Base-by-base conservation (phyloP, 768 basidiomycete species). In the Pulveroboletus sp. region DNA sequence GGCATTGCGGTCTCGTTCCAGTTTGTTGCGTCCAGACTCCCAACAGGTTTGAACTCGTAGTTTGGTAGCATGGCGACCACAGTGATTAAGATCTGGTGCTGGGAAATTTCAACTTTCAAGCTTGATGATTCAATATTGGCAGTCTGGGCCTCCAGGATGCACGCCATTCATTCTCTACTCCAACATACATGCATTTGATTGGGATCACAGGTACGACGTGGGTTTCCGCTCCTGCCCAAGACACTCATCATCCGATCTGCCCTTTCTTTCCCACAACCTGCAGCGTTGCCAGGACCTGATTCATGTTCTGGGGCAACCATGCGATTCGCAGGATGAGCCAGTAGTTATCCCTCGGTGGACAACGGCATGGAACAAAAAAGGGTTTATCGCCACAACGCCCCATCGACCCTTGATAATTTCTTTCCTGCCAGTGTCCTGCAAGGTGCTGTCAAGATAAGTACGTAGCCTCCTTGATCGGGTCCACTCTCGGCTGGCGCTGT, bases 141-240 rank as follows among this genome's bases (percentile, higher is more conserved):
- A 16, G 0, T 16, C 10, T 9, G 6, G 19, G 5, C 50, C 56
- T 20, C 40, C 36, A 2, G 10, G 29, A 1, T 64, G 64, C 41
- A 41, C 23, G 17, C 50, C 53, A 13, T 52, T 62, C 31, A 41
- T 47, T 1, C 1, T 53, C 25, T 16, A 43, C 1, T 50, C 41
- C 14, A 51, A 42, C 2, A 52, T 66, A 3, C n/a, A n/a, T 66
- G 64, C 14, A 14, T 64, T 4, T 64, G 17, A 24, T 64, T 33
- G 53, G 46, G 3, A 58, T 66, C 33, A 4, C 61, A 8, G 62
- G 62, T 58, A 25, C 4, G 61, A 47, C 14, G 16, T 16, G 10
- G 4, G 21, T 25, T 14, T 19, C 16, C 14, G 10, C 10, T 19
- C 14, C 1, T 21, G 10, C 4, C 35, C 20, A 6, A 36, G 9